Base-by-base conservation (phyloP, 768 basidiomycete species). In the Mycena galopus region DNA sequence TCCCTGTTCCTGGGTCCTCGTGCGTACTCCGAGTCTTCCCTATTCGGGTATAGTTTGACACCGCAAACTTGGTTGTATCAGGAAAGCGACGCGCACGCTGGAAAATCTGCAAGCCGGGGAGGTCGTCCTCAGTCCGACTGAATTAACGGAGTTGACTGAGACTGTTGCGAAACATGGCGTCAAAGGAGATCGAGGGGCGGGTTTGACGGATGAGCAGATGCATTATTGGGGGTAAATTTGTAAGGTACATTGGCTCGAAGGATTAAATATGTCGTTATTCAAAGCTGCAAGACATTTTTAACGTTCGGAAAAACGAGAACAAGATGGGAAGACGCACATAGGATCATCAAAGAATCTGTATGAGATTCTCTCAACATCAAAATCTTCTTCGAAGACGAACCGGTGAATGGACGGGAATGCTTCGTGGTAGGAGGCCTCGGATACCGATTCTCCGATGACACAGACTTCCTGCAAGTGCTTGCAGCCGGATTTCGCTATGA, bases 1-100 rank as follows among this genome's bases (percentile, higher is more conserved):
- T 90, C 61, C 88, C 89, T 5, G 82, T 89, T 35, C 88, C 88
- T 8, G 88, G 89, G 25, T 86, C 85, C 10, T 84, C 84, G 85
- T 85, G 73, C 60, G 83, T 27, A 14, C 67, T 65, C 27, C 27
- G 27, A 7, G 16, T 17, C 35, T 25, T 10, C 5, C 7, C 12
- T 51, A 50, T 50, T 50, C 16, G 16, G 19, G 42, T 50, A 23
- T 11, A 23, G 19, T 37, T 51, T 27, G 10, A 12, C 19, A 4
- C 9, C 12, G 50, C 11, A 16, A 12, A 1, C 8, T 25, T 51
- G 11, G 11, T 10, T 51, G 11, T 11, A 5, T 51, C 57, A 77
- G 72, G 44, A 77, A 76, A 71, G 67, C 75, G 21, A 62, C 67
- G 2, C 82, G 87, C 35, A 85, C 88, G 19, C 71, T 83, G 44